phyloP scores from a whole-genome alignment of 2,329 filamentous ascomycete genomes.

The Diaporthe batatas region DNA sequence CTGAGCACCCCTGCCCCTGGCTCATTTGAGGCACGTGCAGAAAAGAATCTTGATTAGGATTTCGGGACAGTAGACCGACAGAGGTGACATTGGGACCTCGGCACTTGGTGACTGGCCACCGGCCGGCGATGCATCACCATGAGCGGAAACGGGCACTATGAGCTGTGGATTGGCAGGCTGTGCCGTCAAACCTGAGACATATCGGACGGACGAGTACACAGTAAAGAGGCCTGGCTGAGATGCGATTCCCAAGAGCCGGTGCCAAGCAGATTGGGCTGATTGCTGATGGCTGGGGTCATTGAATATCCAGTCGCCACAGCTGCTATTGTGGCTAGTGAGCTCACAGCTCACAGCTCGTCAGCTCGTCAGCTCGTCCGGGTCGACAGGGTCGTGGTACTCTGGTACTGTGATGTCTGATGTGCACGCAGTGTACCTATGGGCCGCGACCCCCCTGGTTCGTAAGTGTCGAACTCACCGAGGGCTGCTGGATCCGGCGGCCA shows the following conservation, averaged over 20 bases:
- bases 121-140: neutral
- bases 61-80: slow-evolving; percentile 11
- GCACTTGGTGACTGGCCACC: neutral
- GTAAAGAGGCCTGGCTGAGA: neutral
- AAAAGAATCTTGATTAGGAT: neutral
- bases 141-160: neutral
- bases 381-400: neutral
- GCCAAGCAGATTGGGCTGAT: slow-evolving; percentile 10
- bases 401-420: neutral
- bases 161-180: neutral
- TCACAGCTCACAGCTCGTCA: too few relatives aligned
- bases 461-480: neutral
- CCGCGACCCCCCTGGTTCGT: slow-evolving; percentile 8
- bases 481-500: neutral
- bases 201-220: neutral
- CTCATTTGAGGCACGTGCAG: slow-evolving; percentile 13
- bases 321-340: too few relatives aligned
- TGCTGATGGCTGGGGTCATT: neutral
- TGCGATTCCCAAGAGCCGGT: neutral
- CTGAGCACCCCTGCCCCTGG: neutral
- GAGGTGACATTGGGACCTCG: slow-evolving; percentile 5
- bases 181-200: slow-evolving; percentile 5
- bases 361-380: neutral
- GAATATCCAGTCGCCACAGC: neutral
- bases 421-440: neutral